phyloP scores from a whole-genome alignment of 2,329 filamentous ascomycete genomes.

The Penicillium sclerotiorum region DNA sequence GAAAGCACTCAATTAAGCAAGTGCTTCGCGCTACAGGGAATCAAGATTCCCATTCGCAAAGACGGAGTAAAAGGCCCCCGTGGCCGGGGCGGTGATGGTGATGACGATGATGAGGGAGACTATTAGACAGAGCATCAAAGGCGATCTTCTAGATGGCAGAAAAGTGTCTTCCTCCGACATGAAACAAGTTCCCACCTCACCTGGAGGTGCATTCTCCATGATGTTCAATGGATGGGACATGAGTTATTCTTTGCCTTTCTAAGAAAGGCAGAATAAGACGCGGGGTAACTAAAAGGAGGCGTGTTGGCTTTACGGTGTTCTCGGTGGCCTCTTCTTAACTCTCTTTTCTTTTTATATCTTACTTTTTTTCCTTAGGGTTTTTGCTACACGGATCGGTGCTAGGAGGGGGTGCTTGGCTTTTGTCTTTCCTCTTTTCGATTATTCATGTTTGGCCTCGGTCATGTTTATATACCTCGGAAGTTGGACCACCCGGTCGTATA shows the following conservation, averaged over 20 bases:
- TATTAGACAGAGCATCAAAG: slow-evolving; percentile 23
- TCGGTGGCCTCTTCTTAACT: slow-evolving; percentile 21
- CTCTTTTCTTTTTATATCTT: slow-evolving; percentile 10
- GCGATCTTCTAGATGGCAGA: slow-evolving; percentile 3
- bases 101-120: slow-evolving; percentile 37
- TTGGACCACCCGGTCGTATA: slow-evolving; percentile 4
- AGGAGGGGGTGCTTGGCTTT: slow-evolving; percentile 15
- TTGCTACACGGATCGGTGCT: slow-evolving; percentile 34
- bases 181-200: neutral
- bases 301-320: slow-evolving; percentile 35
- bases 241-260: slow-evolving; percentile 16
- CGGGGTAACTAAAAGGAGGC: slow-evolving; percentile 20
- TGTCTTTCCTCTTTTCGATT: neutral
- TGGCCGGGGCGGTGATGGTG: slow-evolving; percentile 37
- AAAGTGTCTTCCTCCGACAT: slow-evolving; percentile 4
- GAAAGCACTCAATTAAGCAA: slow-evolving; percentile 91
- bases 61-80: slow-evolving; percentile 62
- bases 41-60: slow-evolving; percentile 95
- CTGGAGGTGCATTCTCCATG: neutral
- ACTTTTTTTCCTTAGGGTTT: slow-evolving; percentile 9
- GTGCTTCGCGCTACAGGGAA: slow-evolving; percentile 88
- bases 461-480: slow-evolving; percentile 7
- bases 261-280: slow-evolving; percentile 24
- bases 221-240: slow-evolving; percentile 14
- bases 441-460: slow-evolving; percentile 1